Evolutionary conservation across 1,284 basidiomycete genomes (phyloP).

Genomic region (Bondarzewia mesenterica): DNA sequence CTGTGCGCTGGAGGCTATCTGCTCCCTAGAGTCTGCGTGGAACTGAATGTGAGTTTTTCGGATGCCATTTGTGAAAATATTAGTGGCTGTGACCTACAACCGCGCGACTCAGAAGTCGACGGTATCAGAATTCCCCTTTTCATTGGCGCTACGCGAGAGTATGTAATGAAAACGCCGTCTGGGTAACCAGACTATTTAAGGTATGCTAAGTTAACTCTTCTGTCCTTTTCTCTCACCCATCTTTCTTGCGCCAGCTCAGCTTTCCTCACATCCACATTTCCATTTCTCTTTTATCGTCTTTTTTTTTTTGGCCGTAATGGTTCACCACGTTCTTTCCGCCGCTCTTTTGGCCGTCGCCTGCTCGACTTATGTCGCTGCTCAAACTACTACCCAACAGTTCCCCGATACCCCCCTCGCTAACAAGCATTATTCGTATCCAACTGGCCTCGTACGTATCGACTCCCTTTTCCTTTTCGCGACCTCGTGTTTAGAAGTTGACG

Average conservation of each 20-base stretch:
- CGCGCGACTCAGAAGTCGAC: neutral
- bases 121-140: too few relatives aligned
- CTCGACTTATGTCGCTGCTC: conserved; percentile 24
- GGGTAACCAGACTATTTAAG: conserved; percentile 1
- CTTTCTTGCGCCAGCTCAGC: conserved; percentile 4
- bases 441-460: conserved; percentile 33
- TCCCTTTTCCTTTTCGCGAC: neutral
- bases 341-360: conserved; percentile 29
- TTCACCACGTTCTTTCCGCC: conserved; percentile 37
- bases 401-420: conserved; percentile 44
- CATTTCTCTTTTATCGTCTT: too few relatives aligned
- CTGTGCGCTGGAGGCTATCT: too few relatives aligned
- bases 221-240: conserved; percentile 6
- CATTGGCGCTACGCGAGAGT: too few relatives aligned
- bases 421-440: conserved; percentile 44
- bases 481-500: too few relatives aligned
- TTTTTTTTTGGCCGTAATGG: conserved; percentile 27
- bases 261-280: neutral
- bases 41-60: too few relatives aligned
- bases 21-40: too few relatives aligned
- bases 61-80: too few relatives aligned
- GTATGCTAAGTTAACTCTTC: conserved; percentile 7
- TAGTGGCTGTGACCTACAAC: too few relatives aligned
- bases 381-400: conserved; percentile 23
- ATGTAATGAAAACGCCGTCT: too few relatives aligned